These are phyloP conservation scores for Mollisia scopiformis DNA, from an alignment of 2,329 filamentous ascomycete genomes.

Conservation along the genomic window DNA sequence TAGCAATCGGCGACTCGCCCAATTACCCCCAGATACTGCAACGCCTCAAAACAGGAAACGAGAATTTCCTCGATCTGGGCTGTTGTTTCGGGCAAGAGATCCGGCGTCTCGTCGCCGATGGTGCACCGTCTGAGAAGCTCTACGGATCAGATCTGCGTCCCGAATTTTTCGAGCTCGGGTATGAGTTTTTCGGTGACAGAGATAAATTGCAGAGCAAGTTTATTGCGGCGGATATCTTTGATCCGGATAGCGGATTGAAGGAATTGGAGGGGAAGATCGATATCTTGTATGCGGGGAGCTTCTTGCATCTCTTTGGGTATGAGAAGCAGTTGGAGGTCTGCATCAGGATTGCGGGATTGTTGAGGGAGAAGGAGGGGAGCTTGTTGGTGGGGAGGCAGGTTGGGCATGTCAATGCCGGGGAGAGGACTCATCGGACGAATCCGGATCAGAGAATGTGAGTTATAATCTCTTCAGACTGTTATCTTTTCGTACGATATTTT, in stretches of 20 bases:
- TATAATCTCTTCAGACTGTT: too few relatives aligned
- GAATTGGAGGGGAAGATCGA: conserved; percentile 42
- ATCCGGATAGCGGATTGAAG: conserved; percentile 31
- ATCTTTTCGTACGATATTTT: too few relatives aligned
- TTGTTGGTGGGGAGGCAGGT: conserved; percentile 10
- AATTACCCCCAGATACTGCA: conserved; percentile 17
- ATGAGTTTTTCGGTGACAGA: conserved; percentile 41
- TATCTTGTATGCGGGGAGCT: conserved; percentile 43
- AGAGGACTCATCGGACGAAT: neutral
- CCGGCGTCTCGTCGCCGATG: conserved; percentile 41
- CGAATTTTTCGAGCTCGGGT: conserved; percentile 40
- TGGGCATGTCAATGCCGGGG: conserved; percentile 8
- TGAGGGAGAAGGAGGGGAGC: neutral
- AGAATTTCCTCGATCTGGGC: conserved; percentile 27
- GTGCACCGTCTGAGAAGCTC: conserved; percentile 34
- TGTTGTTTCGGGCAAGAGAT: conserved; percentile 44
- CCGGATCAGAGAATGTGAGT: conserved; percentile 9
- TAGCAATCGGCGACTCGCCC: conserved; percentile 9
- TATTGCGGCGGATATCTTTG: conserved; percentile 38
- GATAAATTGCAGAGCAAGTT: conserved; percentile 36
- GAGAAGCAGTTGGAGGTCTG: conserved; percentile 35
- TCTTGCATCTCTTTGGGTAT: conserved; percentile 48
- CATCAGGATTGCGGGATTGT: neutral
- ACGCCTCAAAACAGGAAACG: conserved; percentile 10
- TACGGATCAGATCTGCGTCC: conserved; percentile 36